Percentiles rank a stretch among this genome's conserved stretches.
These are phyloP conservation scores for Nelumbo lutea DNA, from an alignment of 164 flowering plant genomes.

Conservation along the genomic window DNA sequence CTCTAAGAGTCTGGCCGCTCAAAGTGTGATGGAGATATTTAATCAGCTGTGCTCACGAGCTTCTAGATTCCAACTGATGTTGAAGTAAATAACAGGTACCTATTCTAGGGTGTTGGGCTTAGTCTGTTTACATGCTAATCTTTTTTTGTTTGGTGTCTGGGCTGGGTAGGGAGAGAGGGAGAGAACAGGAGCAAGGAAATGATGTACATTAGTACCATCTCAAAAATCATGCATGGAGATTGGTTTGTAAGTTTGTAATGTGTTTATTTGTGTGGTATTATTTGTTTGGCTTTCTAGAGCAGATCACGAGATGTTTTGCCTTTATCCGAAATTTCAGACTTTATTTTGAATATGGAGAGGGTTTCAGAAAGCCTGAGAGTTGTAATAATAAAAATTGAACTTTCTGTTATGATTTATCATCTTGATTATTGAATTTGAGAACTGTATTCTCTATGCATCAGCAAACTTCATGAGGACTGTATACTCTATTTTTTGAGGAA, in stretches of 20 bases:
- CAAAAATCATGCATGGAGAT: slow-evolving; percentile 6
- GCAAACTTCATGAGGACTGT: too few species aligned
- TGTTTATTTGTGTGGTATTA: slow-evolving; percentile 10
- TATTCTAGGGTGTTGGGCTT: neutral
- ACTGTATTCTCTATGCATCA: too few species aligned
- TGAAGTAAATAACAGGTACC: slow-evolving; percentile 3
- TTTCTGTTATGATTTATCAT: neutral
- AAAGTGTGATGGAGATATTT: neutral
- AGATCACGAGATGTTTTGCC: neutral
- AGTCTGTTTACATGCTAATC: neutral
- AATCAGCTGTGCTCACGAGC: neutral
- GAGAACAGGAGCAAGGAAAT: neutral
- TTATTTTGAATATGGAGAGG: neutral
- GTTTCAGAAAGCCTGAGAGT: neutral
- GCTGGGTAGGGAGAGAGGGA: neutral
- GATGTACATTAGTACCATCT: slow-evolving; percentile 7
- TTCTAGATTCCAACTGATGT: slow-evolving; percentile 10
- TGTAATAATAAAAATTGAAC: slow-evolving; percentile 3
- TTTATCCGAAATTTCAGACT: neutral
- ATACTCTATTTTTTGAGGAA: too few species aligned
- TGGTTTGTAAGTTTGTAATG: slow-evolving; percentile 5
- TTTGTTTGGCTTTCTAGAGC: neutral
- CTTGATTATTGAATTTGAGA: too few species aligned
- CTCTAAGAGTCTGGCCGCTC: slow-evolving; percentile 1
- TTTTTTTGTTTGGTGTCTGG: neutral